Evolutionary conservation across 179 eudicot species (phyloP), one percentile per base, ranked within the genome.

Genomic region (Spergularia azorica): DNA sequence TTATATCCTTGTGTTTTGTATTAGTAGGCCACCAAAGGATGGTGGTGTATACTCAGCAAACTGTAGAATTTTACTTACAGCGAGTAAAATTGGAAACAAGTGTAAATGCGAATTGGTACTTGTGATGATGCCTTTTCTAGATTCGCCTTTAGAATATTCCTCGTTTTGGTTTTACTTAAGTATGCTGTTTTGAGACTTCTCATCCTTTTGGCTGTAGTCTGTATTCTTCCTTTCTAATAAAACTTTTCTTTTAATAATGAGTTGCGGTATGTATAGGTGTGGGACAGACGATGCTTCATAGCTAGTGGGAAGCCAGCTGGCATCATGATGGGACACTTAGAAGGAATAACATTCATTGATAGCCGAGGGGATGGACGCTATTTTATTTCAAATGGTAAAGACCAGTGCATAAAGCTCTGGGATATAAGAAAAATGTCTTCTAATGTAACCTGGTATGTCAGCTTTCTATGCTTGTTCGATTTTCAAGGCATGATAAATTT

Each of bases 301-400:
- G 63, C 85, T 21, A 89, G 57, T 52, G 92, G 88, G 21, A 77
- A 84, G 77, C 84, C 94, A 32, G 91, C 92, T 68, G 98, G 98
- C 50, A 83, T 84, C 67, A 81, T 94, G 77, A 80, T 76, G 67
- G 98, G 98, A 57, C 98, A 94, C 83, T 70, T 94, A 73, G 94
- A 94, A 86, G 98, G 98, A 78, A 86, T 94, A 81, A 94, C 98
- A 32, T 91, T 74, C 63, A 85, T 94, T 70, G 96, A 94, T 67
- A 89, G 96, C 77, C 89, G 96, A 59, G 97, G 97, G 65, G 98
- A 94, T 84, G 98, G 98, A 55, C 97, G 97, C 18, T 88, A 92
- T 79, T 88, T 94, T 43, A 94, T 94, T 65, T 94, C 97, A 70
- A 94, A 94, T 83, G 97, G 97, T 57, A 94, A 94, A 86, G 98